phyloP scores from a whole-genome alignment of 345 rosid species.

The Lepidium aucheri region DNA sequence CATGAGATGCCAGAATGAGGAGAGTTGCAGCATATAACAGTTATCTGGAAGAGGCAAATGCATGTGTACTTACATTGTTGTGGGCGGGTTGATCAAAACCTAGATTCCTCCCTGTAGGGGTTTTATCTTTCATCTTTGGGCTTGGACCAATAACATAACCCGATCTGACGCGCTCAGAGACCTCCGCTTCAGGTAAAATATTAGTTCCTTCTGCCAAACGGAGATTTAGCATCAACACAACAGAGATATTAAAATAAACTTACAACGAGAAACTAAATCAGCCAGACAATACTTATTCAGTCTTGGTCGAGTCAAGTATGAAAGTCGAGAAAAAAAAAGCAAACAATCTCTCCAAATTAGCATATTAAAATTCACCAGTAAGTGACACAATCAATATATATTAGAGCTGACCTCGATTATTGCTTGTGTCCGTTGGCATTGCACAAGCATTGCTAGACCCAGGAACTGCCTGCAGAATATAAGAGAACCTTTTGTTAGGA shows the following conservation, averaged over 20 bases:
- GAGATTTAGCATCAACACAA: background rate
- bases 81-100: slow-evolving; percentile 35
- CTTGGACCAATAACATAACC: slow-evolving; percentile 37
- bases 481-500: slow-evolving; percentile 2
- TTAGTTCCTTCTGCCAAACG: slow-evolving; percentile 41
- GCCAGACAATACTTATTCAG: background rate
- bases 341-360: background rate
- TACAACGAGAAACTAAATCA: background rate
- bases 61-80: slow-evolving; percentile 44
- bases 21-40: background rate
- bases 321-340: background rate
- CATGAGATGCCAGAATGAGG: background rate
- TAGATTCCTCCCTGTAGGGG: slow-evolving; percentile 42
- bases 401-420: slow-evolving; percentile 52
- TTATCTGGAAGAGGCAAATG: background rate
- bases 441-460: slow-evolving; percentile 55
- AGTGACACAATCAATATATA: background rate
- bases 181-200: slow-evolving; percentile 37
- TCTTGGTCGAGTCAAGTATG: background rate
- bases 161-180: slow-evolving; percentile 33
- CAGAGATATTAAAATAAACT: background rate
- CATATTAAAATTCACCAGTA: background rate
- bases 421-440: slow-evolving; percentile 37
- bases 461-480: slow-evolving; percentile 45
- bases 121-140: slow-evolving; percentile 43